Evolutionary conservation across 2,329 filamentous ascomycete species (phyloP), one percentile per base, ranked within the genome.

Genomic region (Colletotrichum filicis): DNA sequence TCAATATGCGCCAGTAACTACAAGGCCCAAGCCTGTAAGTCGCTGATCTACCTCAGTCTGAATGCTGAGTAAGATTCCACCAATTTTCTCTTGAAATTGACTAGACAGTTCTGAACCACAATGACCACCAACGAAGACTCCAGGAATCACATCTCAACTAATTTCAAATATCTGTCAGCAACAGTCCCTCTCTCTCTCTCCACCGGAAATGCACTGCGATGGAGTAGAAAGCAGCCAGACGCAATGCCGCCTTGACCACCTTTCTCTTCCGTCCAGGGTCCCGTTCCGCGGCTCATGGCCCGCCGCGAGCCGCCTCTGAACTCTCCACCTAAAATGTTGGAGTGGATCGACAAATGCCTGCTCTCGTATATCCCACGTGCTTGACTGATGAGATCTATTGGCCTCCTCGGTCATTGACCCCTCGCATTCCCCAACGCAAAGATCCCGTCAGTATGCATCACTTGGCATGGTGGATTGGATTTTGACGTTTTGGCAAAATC

Each of bases 311-410:
- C 66, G 70, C 55, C 35, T 57, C 42, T 60, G 52, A 49, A 70
- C 42, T 49, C 49, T 61, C 70, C 70, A 66, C 70, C 65, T 37
- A 42, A 30, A 19, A 12, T 53, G 22, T 28, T 60, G 56, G 32
- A 28, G 46, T 70, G 70, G 60, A 70, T 70, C 63, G 62, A 52
- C 60, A 61, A 73, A 73, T 73, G 66, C 66, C 46, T 49, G 60
- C 56, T 26, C 60, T 65, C 19, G 46, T 61, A 61, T 56, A 46
- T 69, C 60, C 70, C 70, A 73, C 70, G 70, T 73, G 70, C 66
- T 61, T 28, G 35, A 42, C 16, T 52, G 52, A 30, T 32, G 49
- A 66, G 60, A 58, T 61, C 56, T 61, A 73, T 70, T 70, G 70
- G 66, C 32, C 56, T 66, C 35, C 4, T 60, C 26, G 26, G 8